These are phyloP conservation scores for Tardiomyces depauwii DNA, from an alignment of 1,139 yeast genomes.

Conservation along the genomic window DNA sequence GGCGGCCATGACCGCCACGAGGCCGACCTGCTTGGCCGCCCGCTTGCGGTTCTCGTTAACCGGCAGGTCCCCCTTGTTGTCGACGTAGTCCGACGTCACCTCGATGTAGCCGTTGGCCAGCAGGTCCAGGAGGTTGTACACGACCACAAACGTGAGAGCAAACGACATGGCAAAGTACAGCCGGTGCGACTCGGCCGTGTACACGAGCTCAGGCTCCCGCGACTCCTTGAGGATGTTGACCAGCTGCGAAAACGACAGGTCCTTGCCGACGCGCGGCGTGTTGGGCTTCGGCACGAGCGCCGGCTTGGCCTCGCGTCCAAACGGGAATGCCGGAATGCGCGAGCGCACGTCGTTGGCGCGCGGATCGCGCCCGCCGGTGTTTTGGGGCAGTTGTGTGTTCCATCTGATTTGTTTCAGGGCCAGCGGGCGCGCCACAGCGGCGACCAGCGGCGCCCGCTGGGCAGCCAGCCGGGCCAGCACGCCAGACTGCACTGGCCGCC, in stretches of 20 bases:
- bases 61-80: conserved; percentile 36
- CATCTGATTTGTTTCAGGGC: background rate
- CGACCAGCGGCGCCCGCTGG: background rate
- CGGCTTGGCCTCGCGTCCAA: conserved; percentile 55
- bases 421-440: background rate
- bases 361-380: conserved; percentile 5
- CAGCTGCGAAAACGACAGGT: conserved; percentile 51
- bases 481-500: no score
- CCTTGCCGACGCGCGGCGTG: conserved; percentile 52
- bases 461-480: no score
- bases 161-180: conserved; percentile 61
- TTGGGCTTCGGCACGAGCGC: conserved; percentile 46
- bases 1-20: conserved; percentile 32
- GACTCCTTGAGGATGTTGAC: conserved; percentile 47
- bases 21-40: conserved; percentile 31
- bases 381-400: background rate
- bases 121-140: conserved; percentile 53
- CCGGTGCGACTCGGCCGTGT: conserved; percentile 77
- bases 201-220: conserved; percentile 58
- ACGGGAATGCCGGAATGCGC: conserved; percentile 44
- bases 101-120: conserved; percentile 48
- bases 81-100: conserved; percentile 46
- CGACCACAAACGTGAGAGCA: conserved; percentile 55
- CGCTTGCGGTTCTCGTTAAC: conserved; percentile 26
- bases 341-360: conserved; percentile 20